A percentile compares a stretch with the other conserved stretches of the same genome.
These are phyloP conservation scores for Solanum clarkiae DNA, from an alignment of 257 asterid genomes.

Conservation along the genomic window DNA sequence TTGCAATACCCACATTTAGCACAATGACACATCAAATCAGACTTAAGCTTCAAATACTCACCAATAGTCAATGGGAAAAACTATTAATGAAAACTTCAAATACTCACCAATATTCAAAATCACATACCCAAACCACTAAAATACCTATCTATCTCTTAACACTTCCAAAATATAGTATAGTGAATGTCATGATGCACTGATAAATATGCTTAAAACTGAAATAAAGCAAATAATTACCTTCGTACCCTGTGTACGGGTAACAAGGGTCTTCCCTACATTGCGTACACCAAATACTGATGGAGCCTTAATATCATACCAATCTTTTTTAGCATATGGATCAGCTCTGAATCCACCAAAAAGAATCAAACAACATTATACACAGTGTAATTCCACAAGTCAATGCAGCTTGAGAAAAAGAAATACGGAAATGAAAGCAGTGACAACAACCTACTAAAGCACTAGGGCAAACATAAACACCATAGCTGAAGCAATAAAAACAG, in stretches of 20 bases:
- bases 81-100: not conserved
- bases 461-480: not conserved
- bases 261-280: not conserved
- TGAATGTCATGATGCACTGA: not conserved
- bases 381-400: not conserved
- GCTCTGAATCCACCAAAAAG: not conserved
- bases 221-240: not conserved
- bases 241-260: not conserved
- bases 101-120: not conserved
- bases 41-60: not conserved
- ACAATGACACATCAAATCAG: not conserved
- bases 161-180: not conserved
- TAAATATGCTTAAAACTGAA: not conserved
- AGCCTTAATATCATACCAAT: not conserved
- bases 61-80: accelerated
- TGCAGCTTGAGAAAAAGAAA: not conserved
- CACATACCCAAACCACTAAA: not conserved
- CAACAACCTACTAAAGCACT: not conserved
- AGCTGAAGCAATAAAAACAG: not conserved
- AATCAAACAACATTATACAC: not conserved
- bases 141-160: not conserved
- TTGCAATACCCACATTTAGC: not conserved
- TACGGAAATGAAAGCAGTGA: not conserved
- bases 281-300: not conserved
- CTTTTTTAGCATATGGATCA: not conserved